Base-by-base conservation (phyloP, 2,329 filamentous ascomycete genomes). In the Diplodia seriata region DNA sequence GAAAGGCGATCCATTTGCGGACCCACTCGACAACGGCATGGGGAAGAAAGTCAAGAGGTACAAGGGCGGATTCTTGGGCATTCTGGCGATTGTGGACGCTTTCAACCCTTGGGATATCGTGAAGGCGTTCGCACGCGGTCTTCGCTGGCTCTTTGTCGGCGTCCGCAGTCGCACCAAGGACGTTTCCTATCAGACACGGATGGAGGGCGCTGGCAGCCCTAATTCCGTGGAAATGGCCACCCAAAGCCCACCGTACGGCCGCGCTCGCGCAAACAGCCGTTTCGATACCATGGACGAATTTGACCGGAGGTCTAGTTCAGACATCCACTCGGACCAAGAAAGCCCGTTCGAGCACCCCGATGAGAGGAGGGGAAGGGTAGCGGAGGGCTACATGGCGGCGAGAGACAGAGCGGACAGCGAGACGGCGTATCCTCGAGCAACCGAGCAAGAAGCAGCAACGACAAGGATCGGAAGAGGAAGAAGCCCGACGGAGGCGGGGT, bases 101-200 rank as follows among this genome's bases (percentile, higher is more conserved):
- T 84, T 93, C 76, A 95, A 95, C 73, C 85, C 91, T 0, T 92
- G 91, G 89, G 93, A 97, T 76, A 86, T 96, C 51, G 80, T 92
- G 74, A 96, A 94, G 79, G 91, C 91, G 0, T 88, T 91, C 70
- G 91, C 90, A 9, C 86, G 93, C 62, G 90, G 91, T 26, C 86
- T 92, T 73, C 86, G 90, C 72, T 97, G 93, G 93, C 82, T 96
- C 23, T 90, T 94, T 70, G 87, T 92, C 18, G 92, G 92, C 51
- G 85, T 87, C 66, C 90, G 87, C 76, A 79, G 82, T 70, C 85
- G 90, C 43, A 75, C 79, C 67, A 68, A 76, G 7, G 82, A 84
- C 69, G 67, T 74, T 5, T 81, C 77, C 29, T 84, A 84, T 65
- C 38, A 72, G 15, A 36, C 50, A 50, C 54, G 65, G 49, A 26